A percentile compares a stretch with the other conserved stretches of the same genome.
Conservation (phyloP, 108 stramenopile genomes). For the Fistulifera pelliculosa region DNA sequence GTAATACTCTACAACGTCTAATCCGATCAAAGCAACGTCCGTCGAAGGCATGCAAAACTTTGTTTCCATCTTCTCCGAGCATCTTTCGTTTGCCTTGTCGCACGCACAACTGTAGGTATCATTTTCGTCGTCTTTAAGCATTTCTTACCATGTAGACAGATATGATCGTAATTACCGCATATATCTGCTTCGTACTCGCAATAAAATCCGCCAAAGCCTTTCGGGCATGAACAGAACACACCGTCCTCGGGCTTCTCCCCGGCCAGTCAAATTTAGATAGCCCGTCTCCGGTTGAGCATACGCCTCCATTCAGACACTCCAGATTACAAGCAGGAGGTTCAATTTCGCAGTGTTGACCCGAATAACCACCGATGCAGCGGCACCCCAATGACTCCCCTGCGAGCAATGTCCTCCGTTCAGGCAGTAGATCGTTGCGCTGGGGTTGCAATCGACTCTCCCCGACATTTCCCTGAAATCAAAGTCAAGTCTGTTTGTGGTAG, state of each 20-base stretch:
- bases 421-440: background rate
- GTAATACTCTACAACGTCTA: background rate
- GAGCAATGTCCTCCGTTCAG: slow-evolving; percentile 2
- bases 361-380: background rate
- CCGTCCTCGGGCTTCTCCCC: slow-evolving; percentile 13
- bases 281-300: background rate
- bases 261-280: slow-evolving; percentile 6
- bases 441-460: too few relatives aligned
- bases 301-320: slow-evolving; percentile 1
- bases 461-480: too few relatives aligned
- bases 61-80: too few relatives aligned
- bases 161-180: slow-evolving; percentile 21
- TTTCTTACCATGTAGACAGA: slow-evolving; percentile 36
- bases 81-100: too few relatives aligned
- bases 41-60: too few relatives aligned
- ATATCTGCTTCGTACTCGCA: slow-evolving; percentile 29
- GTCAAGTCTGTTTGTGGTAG: too few relatives aligned
- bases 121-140: slow-evolving; percentile 19
- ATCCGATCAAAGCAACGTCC: too few relatives aligned
- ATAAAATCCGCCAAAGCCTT: slow-evolving; percentile 21
- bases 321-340: background rate
- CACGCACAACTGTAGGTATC: slow-evolving; percentile 27
- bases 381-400: background rate
- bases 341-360: slow-evolving; percentile 4
- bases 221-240: slow-evolving; percentile 39